A percentile compares a stretch with the other conserved stretches of the same genome.
phyloP scores from a whole-genome alignment of 805 yeast species.

The Wickerhamiella sergipiensis region DNA sequence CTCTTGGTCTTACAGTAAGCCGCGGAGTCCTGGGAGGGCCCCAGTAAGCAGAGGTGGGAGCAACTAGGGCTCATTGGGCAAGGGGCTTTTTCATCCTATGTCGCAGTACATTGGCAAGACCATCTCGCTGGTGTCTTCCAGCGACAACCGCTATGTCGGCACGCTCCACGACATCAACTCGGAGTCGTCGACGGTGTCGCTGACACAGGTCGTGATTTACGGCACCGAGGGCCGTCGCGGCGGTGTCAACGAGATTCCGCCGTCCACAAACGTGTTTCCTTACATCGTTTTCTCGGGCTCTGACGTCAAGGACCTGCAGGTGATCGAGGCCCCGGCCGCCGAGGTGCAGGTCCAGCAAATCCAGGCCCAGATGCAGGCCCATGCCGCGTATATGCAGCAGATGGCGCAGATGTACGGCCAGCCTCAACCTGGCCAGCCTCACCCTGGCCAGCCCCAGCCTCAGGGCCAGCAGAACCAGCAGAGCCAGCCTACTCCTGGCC shows the following conservation, averaged over 20 bases:
- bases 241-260: constrained; percentile 56
- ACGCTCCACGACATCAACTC: constrained; percentile 77
- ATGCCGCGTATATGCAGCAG: neutral
- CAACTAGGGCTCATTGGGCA: neutral
- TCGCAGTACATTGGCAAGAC: constrained; percentile 87
- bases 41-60: neutral
- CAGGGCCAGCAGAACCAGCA: neutral
- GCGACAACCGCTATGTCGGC: constrained; percentile 80
- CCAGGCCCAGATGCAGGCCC: neutral
- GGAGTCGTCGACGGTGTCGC: constrained; percentile 77
- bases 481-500: too few species aligned
- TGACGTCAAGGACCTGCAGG: constrained; percentile 80
- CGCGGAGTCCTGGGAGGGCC: too few species aligned
- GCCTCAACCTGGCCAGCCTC: neutral
- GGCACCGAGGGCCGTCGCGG: constrained; percentile 86
- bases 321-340: constrained; percentile 46
- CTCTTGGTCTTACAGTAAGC: too few species aligned
- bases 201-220: constrained; percentile 62
- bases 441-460: neutral
- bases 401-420: neutral
- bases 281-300: constrained; percentile 78
- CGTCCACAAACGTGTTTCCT: constrained; percentile 42
- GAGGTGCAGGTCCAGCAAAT: constrained; percentile 26
- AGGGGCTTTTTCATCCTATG: constrained; percentile 33
- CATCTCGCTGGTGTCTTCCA: constrained; percentile 63